These are phyloP conservation scores for Barnettozyma botsteinii DNA, from an alignment of 805 yeast species.

Conservation along the genomic window DNA sequence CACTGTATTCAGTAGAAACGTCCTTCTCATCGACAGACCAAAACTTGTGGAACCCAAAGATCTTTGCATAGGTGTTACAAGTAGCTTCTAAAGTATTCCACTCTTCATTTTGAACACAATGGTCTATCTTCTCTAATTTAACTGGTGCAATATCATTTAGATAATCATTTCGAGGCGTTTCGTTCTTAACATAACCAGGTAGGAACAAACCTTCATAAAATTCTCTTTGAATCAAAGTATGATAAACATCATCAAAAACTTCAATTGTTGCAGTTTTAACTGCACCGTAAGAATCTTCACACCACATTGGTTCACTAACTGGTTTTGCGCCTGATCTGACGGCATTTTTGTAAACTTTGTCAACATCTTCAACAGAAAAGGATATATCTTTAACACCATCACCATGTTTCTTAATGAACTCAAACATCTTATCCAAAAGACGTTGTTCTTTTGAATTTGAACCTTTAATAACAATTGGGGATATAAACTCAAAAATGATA, in stretches of 20 bases:
- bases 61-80: conserved; percentile 53
- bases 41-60: conserved; percentile 69
- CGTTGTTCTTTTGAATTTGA: conserved; percentile 13
- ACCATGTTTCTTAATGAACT: conserved; percentile 54
- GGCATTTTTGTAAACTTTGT: conserved; percentile 40
- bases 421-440: conserved; percentile 34
- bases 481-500: conserved; percentile 42
- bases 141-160: conserved; percentile 30
- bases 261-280: conserved; percentile 47
- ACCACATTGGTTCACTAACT: conserved; percentile 24
- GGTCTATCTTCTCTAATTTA: conserved; percentile 50
- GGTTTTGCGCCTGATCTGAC: conserved; percentile 46
- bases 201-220: conserved; percentile 38
- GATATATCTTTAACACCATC: conserved; percentile 79
- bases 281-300: conserved; percentile 43
- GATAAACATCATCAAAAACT: conserved; percentile 59
- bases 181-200: conserved; percentile 38
- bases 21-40: conserved; percentile 84
- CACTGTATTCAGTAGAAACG: conserved; percentile 63
- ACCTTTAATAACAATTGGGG: conserved; percentile 30
- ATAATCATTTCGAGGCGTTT: background rate
- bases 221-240: conserved; percentile 51
- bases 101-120: conserved; percentile 72
- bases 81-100: conserved; percentile 60
- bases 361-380: conserved; percentile 52